Evolutionary conservation across 768 basidiomycete species (phyloP), one percentile per base, ranked within the genome.

Genomic region (Suillus hirtellus): DNA sequence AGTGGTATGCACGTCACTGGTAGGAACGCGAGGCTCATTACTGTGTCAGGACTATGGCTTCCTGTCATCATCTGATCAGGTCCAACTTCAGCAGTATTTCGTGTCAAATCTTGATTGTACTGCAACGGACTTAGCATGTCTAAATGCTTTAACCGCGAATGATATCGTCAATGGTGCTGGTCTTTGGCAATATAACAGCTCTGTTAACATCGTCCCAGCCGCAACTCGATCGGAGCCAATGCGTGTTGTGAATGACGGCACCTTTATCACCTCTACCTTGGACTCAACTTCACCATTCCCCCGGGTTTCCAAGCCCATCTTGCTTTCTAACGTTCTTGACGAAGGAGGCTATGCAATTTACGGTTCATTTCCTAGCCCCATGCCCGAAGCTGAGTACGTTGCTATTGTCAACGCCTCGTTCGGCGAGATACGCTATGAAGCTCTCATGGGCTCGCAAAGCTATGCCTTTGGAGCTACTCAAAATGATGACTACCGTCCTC

Each of bases 281-380:
- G 88, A 89, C 73, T 82, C 82, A 17, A 82, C 84, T 0, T 77
- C 81, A 4, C 69, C 85, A 5, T 90, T 89, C 76, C 88, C 89
- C 2, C 66, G 78, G 8, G 80, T 85, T 52, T 79, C 74, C 61
- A 91, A 94, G 71, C 82, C 89, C 4, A 67, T 95, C 59, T 75
- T 96, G 35, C 73, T 95, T 58, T 86, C 92, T 7, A 90, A 85
- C 17, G 88, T 90, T 15, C 73, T 76, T 49, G 79, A 94, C 70
- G 95, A 96, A 69, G 92, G 88, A 0, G 91, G 83, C 2, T 74
- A 76, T n/a, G 78, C 85, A 35, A 87, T 92, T 67, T 87, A 85
- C 69, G 64, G 71, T 37, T 67, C 63, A 52, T 82, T 84, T 72
- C 62, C 72, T 15, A 64, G 70, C 34, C 72, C 80, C 15, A 61